Conservation (phyloP, 139 green algal genomes). For the Raphidocelis subcapitata region DNA sequence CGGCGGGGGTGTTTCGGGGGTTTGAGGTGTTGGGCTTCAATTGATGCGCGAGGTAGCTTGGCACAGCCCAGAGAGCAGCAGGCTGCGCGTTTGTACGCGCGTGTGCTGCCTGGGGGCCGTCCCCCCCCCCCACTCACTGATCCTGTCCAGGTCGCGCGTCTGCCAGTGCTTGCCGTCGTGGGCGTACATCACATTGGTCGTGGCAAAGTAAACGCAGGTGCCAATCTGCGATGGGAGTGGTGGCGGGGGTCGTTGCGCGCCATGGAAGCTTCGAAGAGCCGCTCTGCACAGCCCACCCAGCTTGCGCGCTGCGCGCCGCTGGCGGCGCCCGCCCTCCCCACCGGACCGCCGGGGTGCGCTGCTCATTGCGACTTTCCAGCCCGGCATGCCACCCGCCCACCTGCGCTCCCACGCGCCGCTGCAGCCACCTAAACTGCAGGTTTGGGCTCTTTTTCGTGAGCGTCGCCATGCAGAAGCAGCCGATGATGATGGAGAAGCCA, state of each 20-base stretch:
- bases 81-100: no score
- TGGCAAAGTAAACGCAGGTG: constrained; percentile 49
- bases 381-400: constrained; percentile 24
- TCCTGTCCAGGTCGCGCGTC: constrained; percentile 21
- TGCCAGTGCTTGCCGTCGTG: constrained; percentile 44
- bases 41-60: no score
- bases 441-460: constrained; percentile 37
- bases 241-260: background rate
- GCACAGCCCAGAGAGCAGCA: no score
- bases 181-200: constrained; percentile 44
- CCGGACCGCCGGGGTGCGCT: no score
- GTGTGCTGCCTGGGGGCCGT: background rate
- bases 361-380: no score
- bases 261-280: no score
- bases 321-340: no score
- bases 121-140: constrained; percentile 14
- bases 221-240: constrained; percentile 29
- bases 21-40: no score
- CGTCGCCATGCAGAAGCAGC: constrained; percentile 23
- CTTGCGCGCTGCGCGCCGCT: no score
- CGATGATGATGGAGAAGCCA: constrained; percentile 8
- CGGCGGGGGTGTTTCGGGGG: no score
- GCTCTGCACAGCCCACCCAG: no score
- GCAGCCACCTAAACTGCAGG: constrained; percentile 47
- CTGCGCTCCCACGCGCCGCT: constrained; percentile 51